These are phyloP conservation scores for Aspergillus pseudotamarii DNA, from an alignment of 2,329 filamentous ascomycete genomes.

Conservation along the genomic window DNA sequence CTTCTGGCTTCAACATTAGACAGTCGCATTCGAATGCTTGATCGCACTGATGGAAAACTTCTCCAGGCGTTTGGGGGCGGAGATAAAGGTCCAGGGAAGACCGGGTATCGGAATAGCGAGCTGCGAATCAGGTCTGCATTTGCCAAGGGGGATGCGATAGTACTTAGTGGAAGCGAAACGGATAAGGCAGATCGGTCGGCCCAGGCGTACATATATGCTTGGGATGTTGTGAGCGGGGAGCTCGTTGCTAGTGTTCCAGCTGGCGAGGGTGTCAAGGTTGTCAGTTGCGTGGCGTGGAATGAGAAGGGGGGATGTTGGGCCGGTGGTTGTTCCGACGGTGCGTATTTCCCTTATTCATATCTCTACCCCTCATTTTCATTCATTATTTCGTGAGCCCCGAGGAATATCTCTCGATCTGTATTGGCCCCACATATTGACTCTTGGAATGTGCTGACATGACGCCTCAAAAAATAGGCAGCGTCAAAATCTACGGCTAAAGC, in stretches of 20 bases:
- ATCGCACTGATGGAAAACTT: constrained; percentile 72
- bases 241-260: constrained; percentile 62
- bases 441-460: constrained; percentile 1
- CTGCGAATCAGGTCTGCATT: constrained; percentile 76
- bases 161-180: constrained; percentile 79
- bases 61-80: constrained; percentile 69
- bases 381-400: not conserved
- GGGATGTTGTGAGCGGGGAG: constrained; percentile 80
- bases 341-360: constrained; percentile 13
- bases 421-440: not conserved
- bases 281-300: constrained; percentile 51
- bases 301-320: constrained; percentile 44
- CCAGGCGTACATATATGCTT: constrained; percentile 56
- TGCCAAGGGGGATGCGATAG: constrained; percentile 74
- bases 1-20: constrained; percentile 77
- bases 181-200: constrained; percentile 18
- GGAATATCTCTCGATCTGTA: not conserved
- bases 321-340: constrained; percentile 47
- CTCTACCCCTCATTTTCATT: not conserved
- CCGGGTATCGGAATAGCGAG: constrained; percentile 62
- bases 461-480: constrained; percentile 16
- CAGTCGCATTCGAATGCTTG: constrained; percentile 76
- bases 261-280: constrained; percentile 44
- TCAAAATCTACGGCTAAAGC: constrained; percentile 21
- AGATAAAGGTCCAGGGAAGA: constrained; percentile 16